These are phyloP conservation scores for Chlorella sp. DNA, from an alignment of 139 green algal species.

Conservation along the genomic window DNA sequence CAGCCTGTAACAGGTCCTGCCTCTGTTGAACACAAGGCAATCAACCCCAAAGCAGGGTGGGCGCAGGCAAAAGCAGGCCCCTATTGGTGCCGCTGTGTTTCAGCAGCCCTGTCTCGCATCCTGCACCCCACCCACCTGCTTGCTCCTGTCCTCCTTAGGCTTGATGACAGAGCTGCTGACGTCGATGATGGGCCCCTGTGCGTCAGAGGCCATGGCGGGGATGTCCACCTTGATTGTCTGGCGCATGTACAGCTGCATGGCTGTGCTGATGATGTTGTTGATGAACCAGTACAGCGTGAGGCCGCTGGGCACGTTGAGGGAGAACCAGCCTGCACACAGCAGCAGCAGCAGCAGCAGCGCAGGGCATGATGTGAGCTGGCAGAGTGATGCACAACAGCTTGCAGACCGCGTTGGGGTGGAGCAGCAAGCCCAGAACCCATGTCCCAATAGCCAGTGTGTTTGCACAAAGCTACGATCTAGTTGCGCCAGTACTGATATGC, in stretches of 20 bases:
- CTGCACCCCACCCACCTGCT: not conserved
- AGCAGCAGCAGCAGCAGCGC: too few species aligned
- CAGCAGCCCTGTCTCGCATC: not conserved
- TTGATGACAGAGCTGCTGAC: constrained; percentile 6
- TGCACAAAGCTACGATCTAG: too few species aligned
- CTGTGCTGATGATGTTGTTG: constrained; percentile 94
- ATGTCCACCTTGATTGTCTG: constrained; percentile 35
- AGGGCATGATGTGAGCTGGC: too few species aligned
- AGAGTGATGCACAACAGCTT: too few species aligned
- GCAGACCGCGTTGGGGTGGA: too few species aligned
- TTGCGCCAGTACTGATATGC: too few species aligned
- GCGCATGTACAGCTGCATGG: constrained; percentile 44
- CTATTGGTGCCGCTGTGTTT: too few species aligned
- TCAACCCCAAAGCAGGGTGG: too few species aligned
- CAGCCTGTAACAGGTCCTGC: not conserved
- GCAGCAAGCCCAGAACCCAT: too few species aligned
- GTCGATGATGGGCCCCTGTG: not conserved
- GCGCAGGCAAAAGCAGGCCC: too few species aligned
- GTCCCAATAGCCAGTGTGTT: too few species aligned
- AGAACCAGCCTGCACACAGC: constrained; percentile 89
- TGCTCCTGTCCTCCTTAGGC: constrained; percentile 11
- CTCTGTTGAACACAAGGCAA: not conserved
- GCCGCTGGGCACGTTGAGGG: constrained; percentile 93
- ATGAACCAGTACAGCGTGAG: constrained; percentile 98
- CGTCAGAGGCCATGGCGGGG: constrained; percentile 14